phyloP scores from a whole-genome alignment of 2,329 filamentous ascomycete genomes.

The Penicillium corylophilum region DNA sequence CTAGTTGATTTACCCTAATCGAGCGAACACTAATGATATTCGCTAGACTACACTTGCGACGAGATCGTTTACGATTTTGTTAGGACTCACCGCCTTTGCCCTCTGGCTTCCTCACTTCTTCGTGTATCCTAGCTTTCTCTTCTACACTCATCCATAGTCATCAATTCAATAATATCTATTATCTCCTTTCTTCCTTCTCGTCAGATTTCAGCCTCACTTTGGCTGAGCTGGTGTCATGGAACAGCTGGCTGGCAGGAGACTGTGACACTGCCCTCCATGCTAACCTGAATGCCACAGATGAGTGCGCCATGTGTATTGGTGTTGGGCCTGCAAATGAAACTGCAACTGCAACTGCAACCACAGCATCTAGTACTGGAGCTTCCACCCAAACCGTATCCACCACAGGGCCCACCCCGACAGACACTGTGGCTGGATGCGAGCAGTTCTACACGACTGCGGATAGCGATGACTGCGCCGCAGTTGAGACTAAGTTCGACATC shows the following conservation, averaged over 20 bases:
- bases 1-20: too few species aligned
- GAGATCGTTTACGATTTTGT: not conserved
- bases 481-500: not conserved
- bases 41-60: constrained; percentile 4
- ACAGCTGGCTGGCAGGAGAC: constrained; percentile 5
- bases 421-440: too few species aligned
- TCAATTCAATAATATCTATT: too few species aligned
- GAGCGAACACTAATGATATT: too few species aligned
- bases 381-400: not conserved
- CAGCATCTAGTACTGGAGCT: not conserved
- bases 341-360: not conserved
- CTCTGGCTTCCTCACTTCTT: too few species aligned
- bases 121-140: too few species aligned
- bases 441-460: constrained; percentile 1
- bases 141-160: too few species aligned
- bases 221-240: constrained; percentile 3
- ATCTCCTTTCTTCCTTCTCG: too few species aligned
- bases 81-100: too few species aligned
- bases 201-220: not conserved
- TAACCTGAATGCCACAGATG: constrained; percentile 4
- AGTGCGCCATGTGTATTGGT: constrained; percentile 9
- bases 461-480: not conserved
- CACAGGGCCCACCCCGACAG: too few species aligned
- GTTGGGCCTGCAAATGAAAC: not conserved
- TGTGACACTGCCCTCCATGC: constrained; percentile 9